phyloP scores from a whole-genome alignment of 106 monocot species.

The Narthecium ossifragum region DNA sequence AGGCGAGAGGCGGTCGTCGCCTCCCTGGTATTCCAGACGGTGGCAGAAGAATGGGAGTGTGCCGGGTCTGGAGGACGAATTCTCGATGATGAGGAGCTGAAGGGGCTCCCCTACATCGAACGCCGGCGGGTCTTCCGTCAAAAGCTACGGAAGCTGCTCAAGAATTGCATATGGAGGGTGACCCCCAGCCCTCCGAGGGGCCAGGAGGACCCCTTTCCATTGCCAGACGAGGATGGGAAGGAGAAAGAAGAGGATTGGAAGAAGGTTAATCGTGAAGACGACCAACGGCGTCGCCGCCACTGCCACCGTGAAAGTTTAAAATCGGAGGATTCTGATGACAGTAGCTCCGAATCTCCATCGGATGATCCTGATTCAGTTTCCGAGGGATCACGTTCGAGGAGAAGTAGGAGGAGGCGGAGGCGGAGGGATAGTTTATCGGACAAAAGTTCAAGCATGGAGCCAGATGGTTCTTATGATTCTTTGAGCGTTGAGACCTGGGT shows the following conservation, averaged over 20 bases:
- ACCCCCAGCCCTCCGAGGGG: slow-evolving; percentile 76
- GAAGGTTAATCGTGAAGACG: slow-evolving; percentile 11
- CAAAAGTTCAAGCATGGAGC: too few species aligned
- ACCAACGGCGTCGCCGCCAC: too few species aligned
- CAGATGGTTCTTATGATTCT: too few species aligned
- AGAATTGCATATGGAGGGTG: slow-evolving; percentile 71
- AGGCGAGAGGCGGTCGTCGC: slow-evolving; percentile 19
- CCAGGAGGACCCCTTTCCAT: slow-evolving; percentile 14
- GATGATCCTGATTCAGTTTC: too few species aligned
- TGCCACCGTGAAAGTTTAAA: too few species aligned
- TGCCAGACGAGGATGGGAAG: slow-evolving; percentile 28
- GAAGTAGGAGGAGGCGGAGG: too few species aligned
- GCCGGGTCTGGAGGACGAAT: slow-evolving; percentile 2
- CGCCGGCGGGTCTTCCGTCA: slow-evolving; percentile 75
- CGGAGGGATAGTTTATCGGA: too few species aligned
- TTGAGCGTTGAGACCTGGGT: too few species aligned
- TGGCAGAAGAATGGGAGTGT: slow-evolving; percentile 11
- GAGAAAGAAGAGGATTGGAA: slow-evolving; percentile 15
- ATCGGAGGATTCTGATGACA: too few species aligned
- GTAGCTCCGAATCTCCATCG: too few species aligned
- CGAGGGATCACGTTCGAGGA: too few species aligned
- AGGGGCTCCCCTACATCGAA: slow-evolving; percentile 73
- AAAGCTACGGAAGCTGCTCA: slow-evolving; percentile 64
- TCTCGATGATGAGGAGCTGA: slow-evolving; percentile 69
- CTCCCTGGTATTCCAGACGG: slow-evolving; percentile 9